Evolutionary conservation across 2,329 filamentous ascomycete genomes (phyloP).

Genomic region (Penicillium sp.): DNA sequence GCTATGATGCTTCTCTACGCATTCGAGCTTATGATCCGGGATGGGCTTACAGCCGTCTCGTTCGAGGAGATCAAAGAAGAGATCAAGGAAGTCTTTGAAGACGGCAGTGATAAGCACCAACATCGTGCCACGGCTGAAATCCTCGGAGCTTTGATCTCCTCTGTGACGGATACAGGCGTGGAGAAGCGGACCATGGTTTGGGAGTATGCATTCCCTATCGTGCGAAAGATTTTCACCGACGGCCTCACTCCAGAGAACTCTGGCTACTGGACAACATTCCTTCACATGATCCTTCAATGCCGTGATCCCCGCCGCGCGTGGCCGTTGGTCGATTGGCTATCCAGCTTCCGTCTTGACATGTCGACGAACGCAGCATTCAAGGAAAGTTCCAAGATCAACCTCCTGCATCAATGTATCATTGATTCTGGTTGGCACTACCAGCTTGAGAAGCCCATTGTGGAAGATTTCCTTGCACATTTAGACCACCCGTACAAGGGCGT

Average conservation of each 20-base stretch:
- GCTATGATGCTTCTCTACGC: conserved; percentile 84
- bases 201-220: conserved; percentile 85
- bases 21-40: conserved; percentile 80
- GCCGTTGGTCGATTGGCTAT: conserved; percentile 80
- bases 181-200: conserved; percentile 75
- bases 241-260: conserved; percentile 92
- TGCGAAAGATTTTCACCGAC: conserved; percentile 83
- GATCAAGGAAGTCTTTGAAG: conserved; percentile 73
- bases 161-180: conserved; percentile 73
- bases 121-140: conserved; percentile 95
- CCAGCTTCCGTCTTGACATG: conserved; percentile 88
- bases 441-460: conserved; percentile 78
- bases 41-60: conserved; percentile 71
- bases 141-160: conserved; percentile 77
- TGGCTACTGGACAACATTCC: conserved; percentile 89
- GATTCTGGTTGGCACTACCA: conserved; percentile 97
- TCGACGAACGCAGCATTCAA: conserved; percentile 96
- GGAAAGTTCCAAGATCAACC: conserved; percentile 91
- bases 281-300: conserved; percentile 83
- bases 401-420: conserved; percentile 82
- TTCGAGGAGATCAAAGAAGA: conserved; percentile 88
- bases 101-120: conserved; percentile 96
- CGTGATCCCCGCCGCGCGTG: conserved; percentile 86
- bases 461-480: conserved; percentile 86
- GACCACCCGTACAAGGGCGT: conserved; percentile 98